Percentiles rank a stretch among this genome's conserved stretches.
phyloP scores from a whole-genome alignment of 73 alveolate species.

The Breviolum minutum region DNA sequence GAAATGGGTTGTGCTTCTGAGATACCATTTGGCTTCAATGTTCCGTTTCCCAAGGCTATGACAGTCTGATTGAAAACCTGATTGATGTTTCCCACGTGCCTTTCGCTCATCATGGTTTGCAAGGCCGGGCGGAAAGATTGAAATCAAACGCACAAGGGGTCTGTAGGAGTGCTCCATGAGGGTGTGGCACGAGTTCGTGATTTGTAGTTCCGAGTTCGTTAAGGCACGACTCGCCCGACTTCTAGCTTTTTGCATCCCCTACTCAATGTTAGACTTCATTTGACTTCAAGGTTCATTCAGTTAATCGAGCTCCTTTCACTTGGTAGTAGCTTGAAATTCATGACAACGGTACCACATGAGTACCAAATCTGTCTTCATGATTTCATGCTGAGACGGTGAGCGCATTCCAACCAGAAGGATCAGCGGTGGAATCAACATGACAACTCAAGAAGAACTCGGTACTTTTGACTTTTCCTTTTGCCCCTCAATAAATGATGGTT shows the following conservation, averaged over 20 bases:
- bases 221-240: too few relatives aligned
- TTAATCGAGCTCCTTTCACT: too few relatives aligned
- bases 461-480: too few relatives aligned
- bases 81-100: conserved; percentile 93
- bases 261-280: too few relatives aligned
- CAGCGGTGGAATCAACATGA: background rate
- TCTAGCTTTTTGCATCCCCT: too few relatives aligned
- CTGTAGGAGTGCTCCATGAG: background rate
- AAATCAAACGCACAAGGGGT: background rate
- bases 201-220: too few relatives aligned
- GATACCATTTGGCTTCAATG: background rate
- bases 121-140: conserved; percentile 5
- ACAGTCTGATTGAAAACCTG: conserved; percentile 75
- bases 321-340: too few relatives aligned
- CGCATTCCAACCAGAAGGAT: background rate
- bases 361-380: background rate
- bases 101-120: conserved; percentile 92
- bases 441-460: too few relatives aligned
- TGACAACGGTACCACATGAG: too few relatives aligned
- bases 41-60: conserved; percentile 42
- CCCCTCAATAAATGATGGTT: too few relatives aligned
- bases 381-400: background rate
- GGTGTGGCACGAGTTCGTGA: too few relatives aligned
- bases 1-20: background rate
- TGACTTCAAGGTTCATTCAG: too few relatives aligned